A percentile compares a stretch with the other conserved stretches of the same genome.
These are phyloP conservation scores for Arabidopsis hybrid DNA, from an alignment of 441 rosid genomes.

Conservation along the genomic window DNA sequence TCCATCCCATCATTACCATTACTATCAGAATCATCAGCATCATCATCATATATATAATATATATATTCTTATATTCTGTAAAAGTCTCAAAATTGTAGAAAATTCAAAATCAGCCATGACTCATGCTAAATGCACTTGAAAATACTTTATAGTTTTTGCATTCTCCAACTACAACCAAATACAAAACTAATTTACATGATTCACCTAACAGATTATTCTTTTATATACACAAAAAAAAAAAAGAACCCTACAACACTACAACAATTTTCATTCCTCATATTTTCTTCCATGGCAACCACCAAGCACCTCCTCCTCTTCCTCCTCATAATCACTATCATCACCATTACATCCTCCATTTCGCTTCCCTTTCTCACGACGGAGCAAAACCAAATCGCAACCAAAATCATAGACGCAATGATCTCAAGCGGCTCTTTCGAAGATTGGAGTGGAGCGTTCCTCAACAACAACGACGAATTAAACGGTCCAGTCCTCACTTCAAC, in stretches of 20 bases:
- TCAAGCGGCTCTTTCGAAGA: constrained; percentile 36
- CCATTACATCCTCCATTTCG: neutral
- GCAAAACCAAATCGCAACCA: constrained; percentile 12
- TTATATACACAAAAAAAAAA: neutral
- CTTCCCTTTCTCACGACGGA: constrained; percentile 2
- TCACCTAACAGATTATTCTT: constrained; percentile 4
- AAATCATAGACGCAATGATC: constrained; percentile 41
- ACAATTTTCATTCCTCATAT: neutral
- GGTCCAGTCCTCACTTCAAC: constrained; percentile 39
- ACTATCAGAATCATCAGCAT: neutral
- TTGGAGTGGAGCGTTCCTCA: constrained; percentile 41
- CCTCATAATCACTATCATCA: neutral
- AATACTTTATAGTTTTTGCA: neutral
- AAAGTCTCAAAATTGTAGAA: neutral
- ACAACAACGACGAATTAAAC: constrained; percentile 32
- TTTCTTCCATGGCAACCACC: constrained; percentile 36
- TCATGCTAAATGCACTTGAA: neutral
- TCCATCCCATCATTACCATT: neutral
- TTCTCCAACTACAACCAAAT: constrained; percentile 5
- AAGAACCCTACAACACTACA: neutral
- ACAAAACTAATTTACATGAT: constrained; percentile 30
- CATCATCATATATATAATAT: neutral
- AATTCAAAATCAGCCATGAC: neutral
- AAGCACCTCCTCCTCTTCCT: neutral
- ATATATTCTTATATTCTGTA: neutral